phyloP scores from a whole-genome alignment of 2,329 filamentous ascomycete genomes.

The Calonectria honghensis region DNA sequence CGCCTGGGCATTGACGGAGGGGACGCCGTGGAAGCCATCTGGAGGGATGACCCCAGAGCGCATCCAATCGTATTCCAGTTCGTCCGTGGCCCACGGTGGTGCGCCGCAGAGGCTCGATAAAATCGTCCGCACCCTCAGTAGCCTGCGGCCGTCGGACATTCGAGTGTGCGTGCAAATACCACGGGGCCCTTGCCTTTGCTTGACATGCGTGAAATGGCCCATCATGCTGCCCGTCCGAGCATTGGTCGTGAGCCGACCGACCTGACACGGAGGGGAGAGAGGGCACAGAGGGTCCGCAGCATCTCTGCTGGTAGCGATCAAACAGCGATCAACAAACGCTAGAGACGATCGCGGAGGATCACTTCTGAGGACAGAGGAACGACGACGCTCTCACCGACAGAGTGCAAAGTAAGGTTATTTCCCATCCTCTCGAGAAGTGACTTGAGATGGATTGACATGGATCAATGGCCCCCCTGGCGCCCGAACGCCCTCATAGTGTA shows the following conservation, averaged over 20 bases:
- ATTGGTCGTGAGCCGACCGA: slow-evolving; percentile 10
- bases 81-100: background rate
- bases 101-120: slow-evolving; percentile 6
- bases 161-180: background rate
- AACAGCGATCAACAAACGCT: slow-evolving; percentile 21
- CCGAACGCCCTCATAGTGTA: slow-evolving; percentile 26
- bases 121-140: slow-evolving; percentile 12
- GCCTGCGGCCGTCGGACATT: slow-evolving; percentile 4
- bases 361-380: background rate
- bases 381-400: slow-evolving; percentile 11
- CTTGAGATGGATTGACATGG: slow-evolving; percentile 17
- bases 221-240: slow-evolving; percentile 18
- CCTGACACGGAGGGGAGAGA: slow-evolving; percentile 3
- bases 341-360: slow-evolving; percentile 22
- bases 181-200: slow-evolving; percentile 14
- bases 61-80: background rate
- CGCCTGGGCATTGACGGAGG: slow-evolving; percentile 3
- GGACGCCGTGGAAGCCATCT: background rate
- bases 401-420: slow-evolving; percentile 24
- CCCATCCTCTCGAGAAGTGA: slow-evolving; percentile 7
- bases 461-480: slow-evolving; percentile 1
- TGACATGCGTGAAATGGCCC: slow-evolving; percentile 22
- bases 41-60: background rate
- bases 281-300: background rate
- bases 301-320: slow-evolving; percentile 4